phyloP scores from a whole-genome alignment of 148 eudicot genomes.

The Bassia scoparia region DNA sequence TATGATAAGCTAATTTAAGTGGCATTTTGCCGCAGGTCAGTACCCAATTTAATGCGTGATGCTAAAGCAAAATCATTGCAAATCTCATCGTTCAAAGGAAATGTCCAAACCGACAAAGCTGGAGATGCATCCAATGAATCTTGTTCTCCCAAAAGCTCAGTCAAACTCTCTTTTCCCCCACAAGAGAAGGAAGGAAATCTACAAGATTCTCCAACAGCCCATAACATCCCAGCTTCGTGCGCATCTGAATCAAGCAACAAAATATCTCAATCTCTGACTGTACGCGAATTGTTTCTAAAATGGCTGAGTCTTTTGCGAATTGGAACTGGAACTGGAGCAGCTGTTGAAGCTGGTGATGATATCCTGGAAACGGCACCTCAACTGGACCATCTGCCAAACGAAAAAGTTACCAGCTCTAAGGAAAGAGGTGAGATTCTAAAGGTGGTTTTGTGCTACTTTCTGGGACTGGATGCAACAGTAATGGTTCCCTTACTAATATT shows the following conservation, averaged over 20 bases:
- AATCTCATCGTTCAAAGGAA: conserved; percentile 66
- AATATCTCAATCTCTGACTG: conserved; percentile 45
- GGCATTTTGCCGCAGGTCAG: conserved; percentile 42
- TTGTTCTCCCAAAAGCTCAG: conserved; percentile 39
- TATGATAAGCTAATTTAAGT: conserved; percentile 3
- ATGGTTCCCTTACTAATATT: conserved; percentile 69
- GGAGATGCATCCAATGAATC: conserved; percentile 47
- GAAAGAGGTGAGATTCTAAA: conserved; percentile 47
- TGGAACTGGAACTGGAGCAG: conserved; percentile 40
- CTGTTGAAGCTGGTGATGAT: conserved; percentile 37
- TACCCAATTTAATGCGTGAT: conserved; percentile 34
- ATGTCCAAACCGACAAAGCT: conserved; percentile 45
- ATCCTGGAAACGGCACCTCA: conserved; percentile 33
- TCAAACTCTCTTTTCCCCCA: conserved; percentile 43
- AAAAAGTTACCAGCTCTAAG: conserved; percentile 29
- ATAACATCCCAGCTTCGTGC: conserved; percentile 44
- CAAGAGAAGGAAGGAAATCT: conserved; percentile 49
- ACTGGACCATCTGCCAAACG: conserved; percentile 29
- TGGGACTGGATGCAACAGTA: conserved; percentile 72
- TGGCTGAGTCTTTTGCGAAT: conserved; percentile 69
- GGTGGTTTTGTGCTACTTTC: conserved; percentile 54
- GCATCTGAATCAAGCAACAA: conserved; percentile 34
- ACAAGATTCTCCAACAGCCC: conserved; percentile 34
- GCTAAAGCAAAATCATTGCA: conserved; percentile 47
- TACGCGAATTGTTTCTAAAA: conserved; percentile 54